Percentiles rank a stretch among this genome's conserved stretches.
phyloP scores from a whole-genome alignment of 2,329 filamentous ascomycete species.

The Aspergillus sp. region DNA sequence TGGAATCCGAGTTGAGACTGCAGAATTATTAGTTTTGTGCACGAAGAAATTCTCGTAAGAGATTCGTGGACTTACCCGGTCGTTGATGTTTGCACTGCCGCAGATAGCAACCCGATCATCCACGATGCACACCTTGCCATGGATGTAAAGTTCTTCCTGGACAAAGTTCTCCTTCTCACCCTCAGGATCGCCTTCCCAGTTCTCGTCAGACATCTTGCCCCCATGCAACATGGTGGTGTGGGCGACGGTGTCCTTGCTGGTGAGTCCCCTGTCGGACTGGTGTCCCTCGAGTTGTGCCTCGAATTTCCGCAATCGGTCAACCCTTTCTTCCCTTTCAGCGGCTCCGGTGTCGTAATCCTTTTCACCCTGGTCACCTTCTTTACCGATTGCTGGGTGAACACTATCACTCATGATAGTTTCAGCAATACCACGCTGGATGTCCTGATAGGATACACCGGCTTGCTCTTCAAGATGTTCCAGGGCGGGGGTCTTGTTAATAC shows the following conservation, averaged over 20 bases:
- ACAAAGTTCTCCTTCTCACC: conserved; percentile 81
- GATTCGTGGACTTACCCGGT: conserved; percentile 38
- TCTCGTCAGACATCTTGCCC: conserved; percentile 57
- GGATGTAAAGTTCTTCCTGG: conserved; percentile 93
- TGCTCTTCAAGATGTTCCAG: conserved; percentile 69
- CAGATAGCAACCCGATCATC: conserved; percentile 77
- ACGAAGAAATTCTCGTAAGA: not conserved
- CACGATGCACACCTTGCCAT: conserved; percentile 75
- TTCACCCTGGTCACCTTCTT: conserved; percentile 41
- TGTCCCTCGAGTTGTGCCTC: conserved; percentile 14
- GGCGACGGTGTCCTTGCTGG: conserved; percentile 52
- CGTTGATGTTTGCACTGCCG: conserved; percentile 64
- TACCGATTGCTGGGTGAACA: conserved; percentile 46
- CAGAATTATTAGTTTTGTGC: not conserved
- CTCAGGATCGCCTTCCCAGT: conserved; percentile 66
- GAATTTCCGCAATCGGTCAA: conserved; percentile 28
- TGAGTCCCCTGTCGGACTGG: conserved; percentile 13
- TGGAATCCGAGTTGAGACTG: conserved; percentile 71
- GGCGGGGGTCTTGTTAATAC: conserved; percentile 71
- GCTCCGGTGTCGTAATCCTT: conserved; percentile 28
- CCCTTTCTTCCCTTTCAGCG: conserved; percentile 33
- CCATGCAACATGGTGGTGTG: conserved; percentile 73
- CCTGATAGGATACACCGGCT: conserved; percentile 74
- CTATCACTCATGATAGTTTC: conserved; percentile 76
- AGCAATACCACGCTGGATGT: conserved; percentile 79